phyloP scores from a whole-genome alignment of 192 early-diverging fungal genomes.

The Phlyctochytrium bullatum region DNA sequence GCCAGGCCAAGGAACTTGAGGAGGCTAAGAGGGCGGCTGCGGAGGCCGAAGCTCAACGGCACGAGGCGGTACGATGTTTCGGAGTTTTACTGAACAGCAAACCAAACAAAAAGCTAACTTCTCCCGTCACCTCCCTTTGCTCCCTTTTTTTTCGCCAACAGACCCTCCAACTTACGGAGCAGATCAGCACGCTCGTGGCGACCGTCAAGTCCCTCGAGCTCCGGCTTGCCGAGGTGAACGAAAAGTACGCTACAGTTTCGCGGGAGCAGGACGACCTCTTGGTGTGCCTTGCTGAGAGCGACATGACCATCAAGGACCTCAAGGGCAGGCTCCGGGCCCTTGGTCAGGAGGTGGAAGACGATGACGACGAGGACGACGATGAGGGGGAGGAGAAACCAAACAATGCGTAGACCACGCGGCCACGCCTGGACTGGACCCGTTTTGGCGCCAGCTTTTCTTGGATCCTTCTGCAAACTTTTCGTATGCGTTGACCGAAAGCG shows the following conservation, averaged over 20 bases:
- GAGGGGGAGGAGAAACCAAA: constrained; percentile 38
- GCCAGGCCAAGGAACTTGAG: constrained; percentile 21
- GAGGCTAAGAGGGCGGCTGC: background rate
- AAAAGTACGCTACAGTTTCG: constrained; percentile 33
- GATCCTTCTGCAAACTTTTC: too few relatives aligned
- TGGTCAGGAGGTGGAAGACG: constrained; percentile 32
- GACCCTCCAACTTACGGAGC: background rate
- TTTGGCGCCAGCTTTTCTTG: too few relatives aligned
- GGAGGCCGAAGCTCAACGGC: background rate
- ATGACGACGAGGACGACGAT: constrained; percentile 57
- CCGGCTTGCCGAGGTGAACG: background rate
- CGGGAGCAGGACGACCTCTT: constrained; percentile 84
- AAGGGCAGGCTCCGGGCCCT: constrained; percentile 31
- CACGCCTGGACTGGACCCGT: too few relatives aligned
- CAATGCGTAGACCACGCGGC: too few relatives aligned
- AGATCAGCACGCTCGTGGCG: constrained; percentile 13
- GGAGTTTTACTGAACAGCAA: too few relatives aligned
- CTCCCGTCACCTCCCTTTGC: too few relatives aligned
- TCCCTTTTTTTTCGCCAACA: constrained; percentile 3
- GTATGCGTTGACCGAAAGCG: too few relatives aligned
- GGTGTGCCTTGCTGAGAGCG: constrained; percentile 81
- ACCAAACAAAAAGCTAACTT: too few relatives aligned
- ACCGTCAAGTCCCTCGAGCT: constrained; percentile 7
- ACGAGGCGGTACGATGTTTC: background rate
- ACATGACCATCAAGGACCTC: constrained; percentile 59